These are phyloP conservation scores for Piper longum DNA, from an alignment of 164 flowering plant species.

Conservation along the genomic window DNA sequence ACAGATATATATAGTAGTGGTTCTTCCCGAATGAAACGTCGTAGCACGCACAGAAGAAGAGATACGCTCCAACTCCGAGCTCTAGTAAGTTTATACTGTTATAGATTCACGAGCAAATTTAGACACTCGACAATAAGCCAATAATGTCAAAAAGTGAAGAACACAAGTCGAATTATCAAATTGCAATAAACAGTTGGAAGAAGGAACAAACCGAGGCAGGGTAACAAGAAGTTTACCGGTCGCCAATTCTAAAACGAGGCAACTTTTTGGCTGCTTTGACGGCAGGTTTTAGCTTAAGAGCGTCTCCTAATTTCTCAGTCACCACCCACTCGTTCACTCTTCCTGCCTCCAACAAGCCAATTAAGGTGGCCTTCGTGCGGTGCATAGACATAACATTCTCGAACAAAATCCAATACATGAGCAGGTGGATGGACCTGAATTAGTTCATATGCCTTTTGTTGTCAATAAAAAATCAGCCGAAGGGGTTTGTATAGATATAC, in stretches of 20 bases:
- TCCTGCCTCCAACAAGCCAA: conserved; percentile 66
- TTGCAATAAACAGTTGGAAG: neutral
- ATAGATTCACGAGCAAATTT: no score
- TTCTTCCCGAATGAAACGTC: conserved; percentile 48
- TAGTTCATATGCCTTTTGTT: no score
- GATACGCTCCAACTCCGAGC: conserved; percentile 41
- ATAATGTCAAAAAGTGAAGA: neutral
- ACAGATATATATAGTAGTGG: conserved; percentile 57
- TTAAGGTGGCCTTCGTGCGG: conserved; percentile 85
- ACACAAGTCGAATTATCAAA: neutral
- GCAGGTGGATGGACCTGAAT: conserved; percentile 72
- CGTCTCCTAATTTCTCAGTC: conserved; percentile 87
- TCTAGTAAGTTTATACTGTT: conserved; percentile 54
- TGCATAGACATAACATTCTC: conserved; percentile 57
- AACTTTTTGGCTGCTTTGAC: conserved; percentile 25
- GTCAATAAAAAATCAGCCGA: no score
- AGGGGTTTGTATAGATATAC: no score
- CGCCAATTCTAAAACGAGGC: conserved; percentile 30
- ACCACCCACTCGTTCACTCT: conserved; percentile 38
- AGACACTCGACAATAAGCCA: no score
- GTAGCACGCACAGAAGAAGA: conserved; percentile 55
- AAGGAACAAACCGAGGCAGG: no score
- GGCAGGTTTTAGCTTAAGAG: conserved; percentile 29
- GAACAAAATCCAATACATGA: conserved; percentile 65
- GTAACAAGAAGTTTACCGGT: conserved; percentile 30